phyloP scores from a whole-genome alignment of 2,329 filamentous ascomycete species.

The Colletotrichum filicis region DNA sequence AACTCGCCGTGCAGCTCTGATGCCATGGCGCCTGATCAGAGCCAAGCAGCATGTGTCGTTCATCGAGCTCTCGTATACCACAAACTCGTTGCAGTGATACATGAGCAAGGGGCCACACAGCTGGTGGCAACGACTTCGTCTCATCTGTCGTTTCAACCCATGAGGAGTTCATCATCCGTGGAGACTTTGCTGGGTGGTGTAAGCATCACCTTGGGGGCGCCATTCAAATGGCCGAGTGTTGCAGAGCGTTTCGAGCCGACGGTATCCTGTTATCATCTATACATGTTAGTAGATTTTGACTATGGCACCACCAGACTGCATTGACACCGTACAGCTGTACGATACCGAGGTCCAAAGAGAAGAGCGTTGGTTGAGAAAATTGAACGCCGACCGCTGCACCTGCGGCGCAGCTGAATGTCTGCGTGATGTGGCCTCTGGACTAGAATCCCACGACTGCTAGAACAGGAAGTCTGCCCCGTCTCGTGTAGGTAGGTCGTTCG shows the following conservation, averaged over 20 bases:
- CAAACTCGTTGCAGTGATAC: constrained; percentile 9
- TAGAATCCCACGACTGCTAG: background rate
- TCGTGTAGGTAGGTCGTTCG: background rate
- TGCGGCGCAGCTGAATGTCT: background rate
- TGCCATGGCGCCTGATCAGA: background rate
- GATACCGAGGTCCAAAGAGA: background rate
- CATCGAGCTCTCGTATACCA: constrained; percentile 1
- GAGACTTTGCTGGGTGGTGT: background rate
- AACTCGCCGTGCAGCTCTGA: background rate
- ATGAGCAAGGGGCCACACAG: background rate
- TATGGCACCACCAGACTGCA: background rate
- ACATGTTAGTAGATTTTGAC: background rate
- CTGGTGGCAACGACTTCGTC: background rate
- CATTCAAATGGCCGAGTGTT: background rate
- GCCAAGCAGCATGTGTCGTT: background rate
- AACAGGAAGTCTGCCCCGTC: constrained; percentile 19
- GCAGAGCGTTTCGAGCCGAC: background rate
- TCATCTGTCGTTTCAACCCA: background rate
- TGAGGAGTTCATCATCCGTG: background rate
- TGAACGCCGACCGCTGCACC: background rate
- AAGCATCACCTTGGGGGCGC: background rate
- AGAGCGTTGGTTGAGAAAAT: background rate
- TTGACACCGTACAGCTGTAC: background rate
- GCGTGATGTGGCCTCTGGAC: background rate
- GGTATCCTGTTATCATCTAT: background rate